phyloP scores from a whole-genome alignment of 1,284 basidiomycete genomes.

The Pseudozyma tsukubaensis region DNA sequence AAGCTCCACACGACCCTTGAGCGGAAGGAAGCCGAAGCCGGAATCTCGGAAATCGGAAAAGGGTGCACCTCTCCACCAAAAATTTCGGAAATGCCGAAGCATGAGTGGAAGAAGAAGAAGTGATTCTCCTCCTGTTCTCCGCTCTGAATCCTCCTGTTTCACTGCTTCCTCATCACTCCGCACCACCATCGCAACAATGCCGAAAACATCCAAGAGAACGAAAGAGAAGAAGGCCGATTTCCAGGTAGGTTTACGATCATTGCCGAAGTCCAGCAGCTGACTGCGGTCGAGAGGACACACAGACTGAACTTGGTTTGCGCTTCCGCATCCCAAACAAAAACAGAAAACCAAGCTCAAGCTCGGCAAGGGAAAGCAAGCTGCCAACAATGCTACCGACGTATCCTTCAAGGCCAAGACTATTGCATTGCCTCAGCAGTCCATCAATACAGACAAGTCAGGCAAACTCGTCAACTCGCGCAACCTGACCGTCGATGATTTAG shows the following conservation, averaged over 20 bases:
- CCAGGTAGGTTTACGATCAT: constrained; percentile 21
- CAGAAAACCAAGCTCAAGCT: constrained; percentile 96
- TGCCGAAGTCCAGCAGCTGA: neutral
- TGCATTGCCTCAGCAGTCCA: constrained; percentile 57
- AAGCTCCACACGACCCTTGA: constrained; percentile 12
- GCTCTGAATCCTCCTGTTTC: neutral
- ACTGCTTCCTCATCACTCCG: neutral
- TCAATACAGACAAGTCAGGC: constrained; percentile 57
- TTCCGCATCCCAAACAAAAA: neutral
- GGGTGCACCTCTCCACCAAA: constrained; percentile 6
- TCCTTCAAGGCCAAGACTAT: constrained; percentile 86
- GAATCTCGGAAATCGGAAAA: constrained; percentile 15
- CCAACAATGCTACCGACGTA: constrained; percentile 90
- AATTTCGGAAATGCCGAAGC: constrained; percentile 15
- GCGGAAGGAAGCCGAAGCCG: neutral
- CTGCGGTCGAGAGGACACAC: neutral
- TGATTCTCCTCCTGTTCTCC: neutral
- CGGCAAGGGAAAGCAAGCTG: constrained; percentile 87
- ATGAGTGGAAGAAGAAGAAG: neutral
- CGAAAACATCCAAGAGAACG: constrained; percentile 51
- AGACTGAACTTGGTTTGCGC: neutral
- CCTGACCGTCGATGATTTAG: constrained; percentile 81
- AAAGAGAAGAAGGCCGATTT: constrained; percentile 54
- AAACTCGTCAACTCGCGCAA: constrained; percentile 69
- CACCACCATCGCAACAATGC: constrained; percentile 22